phyloP scores from a whole-genome alignment of 116 monocot genomes.

The Posidonia oceanica region DNA sequence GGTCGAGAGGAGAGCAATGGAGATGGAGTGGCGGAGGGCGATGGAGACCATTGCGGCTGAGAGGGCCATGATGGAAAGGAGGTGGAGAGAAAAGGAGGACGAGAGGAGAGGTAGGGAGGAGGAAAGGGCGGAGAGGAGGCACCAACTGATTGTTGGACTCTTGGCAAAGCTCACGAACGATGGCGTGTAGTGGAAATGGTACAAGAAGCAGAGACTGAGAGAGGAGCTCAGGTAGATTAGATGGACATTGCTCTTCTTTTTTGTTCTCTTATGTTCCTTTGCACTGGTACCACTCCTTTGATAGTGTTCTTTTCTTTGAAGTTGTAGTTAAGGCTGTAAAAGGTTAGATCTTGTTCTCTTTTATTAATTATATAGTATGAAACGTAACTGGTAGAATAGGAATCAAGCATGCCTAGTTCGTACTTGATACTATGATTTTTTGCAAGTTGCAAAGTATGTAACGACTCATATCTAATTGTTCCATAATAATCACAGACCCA shows the following conservation, averaged over 20 bases:
- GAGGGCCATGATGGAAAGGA: slow-evolving; percentile 24
- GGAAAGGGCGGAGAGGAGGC: slow-evolving; percentile 29
- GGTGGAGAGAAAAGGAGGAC: slow-evolving; percentile 53
- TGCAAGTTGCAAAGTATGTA: too few species aligned
- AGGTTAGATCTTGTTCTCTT: background rate
- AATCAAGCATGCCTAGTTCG: too few species aligned
- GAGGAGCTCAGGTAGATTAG: background rate
- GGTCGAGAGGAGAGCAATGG: slow-evolving; percentile 30
- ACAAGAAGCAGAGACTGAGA: too few species aligned
- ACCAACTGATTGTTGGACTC: slow-evolving; percentile 29
- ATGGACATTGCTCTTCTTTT: background rate
- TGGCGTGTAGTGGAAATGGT: background rate
- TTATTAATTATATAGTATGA: background rate
- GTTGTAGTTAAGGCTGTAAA: slow-evolving; percentile 3
- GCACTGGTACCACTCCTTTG: background rate
- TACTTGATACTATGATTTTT: too few species aligned
- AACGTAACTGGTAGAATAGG: too few species aligned
- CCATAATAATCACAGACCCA: too few species aligned
- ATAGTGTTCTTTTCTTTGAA: background rate
- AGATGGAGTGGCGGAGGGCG: slow-evolving; percentile 33
- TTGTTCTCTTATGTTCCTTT: background rate
- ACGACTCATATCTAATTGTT: too few species aligned
- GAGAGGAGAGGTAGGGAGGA: slow-evolving; percentile 34
- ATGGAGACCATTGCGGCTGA: slow-evolving; percentile 37
- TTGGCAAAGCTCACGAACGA: slow-evolving; percentile 20